Conservation (phyloP, 2,329 filamentous ascomycete species). For the Pseudogymnoascus sp. region DNA sequence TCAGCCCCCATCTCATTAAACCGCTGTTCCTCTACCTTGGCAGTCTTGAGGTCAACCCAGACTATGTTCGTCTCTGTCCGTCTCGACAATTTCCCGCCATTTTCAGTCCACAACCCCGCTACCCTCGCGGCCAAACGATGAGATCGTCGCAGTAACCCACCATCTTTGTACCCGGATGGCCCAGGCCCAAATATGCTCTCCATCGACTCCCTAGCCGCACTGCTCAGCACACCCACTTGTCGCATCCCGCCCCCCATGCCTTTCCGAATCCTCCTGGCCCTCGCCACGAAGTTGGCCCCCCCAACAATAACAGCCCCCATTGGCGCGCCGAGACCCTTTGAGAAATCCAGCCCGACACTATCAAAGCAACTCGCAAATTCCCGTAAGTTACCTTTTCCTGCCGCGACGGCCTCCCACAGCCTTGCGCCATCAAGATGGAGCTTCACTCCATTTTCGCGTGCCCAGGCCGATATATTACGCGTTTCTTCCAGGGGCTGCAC, state of each 20-base stretch:
- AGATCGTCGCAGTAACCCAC: slow-evolving; percentile 50
- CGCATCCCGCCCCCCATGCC: slow-evolving; percentile 70
- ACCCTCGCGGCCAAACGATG: slow-evolving; percentile 58
- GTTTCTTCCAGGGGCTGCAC: slow-evolving; percentile 70
- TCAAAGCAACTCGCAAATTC: slow-evolving; percentile 66
- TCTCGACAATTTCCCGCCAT: slow-evolving; percentile 52
- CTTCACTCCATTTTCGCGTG: slow-evolving; percentile 52
- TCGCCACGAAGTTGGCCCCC: slow-evolving; percentile 35
- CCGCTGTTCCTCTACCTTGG: slow-evolving; percentile 42
- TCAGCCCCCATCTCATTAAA: slow-evolving; percentile 47
- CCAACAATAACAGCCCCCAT: slow-evolving; percentile 69
- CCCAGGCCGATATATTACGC: slow-evolving; percentile 62
- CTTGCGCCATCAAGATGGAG: slow-evolving; percentile 75
- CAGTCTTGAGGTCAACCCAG: slow-evolving; percentile 56
- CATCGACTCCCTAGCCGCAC: slow-evolving; percentile 67
- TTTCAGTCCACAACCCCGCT: slow-evolving; percentile 49
- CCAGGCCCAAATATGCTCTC: slow-evolving; percentile 59
- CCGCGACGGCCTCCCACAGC: slow-evolving; percentile 71
- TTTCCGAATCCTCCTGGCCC: slow-evolving; percentile 70
- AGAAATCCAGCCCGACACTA: slow-evolving; percentile 69
- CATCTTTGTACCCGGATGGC: slow-evolving; percentile 30
- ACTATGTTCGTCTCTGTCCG: slow-evolving; percentile 69
- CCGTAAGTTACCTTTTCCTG: slow-evolving; percentile 56
- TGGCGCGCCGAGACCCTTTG: slow-evolving; percentile 74
- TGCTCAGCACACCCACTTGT: slow-evolving; percentile 68